Percentiles rank a stretch among this genome's conserved stretches.
Evolutionary conservation across 148 eudicot species (phyloP).

Genomic region (Rhododendron ovatum): DNA sequence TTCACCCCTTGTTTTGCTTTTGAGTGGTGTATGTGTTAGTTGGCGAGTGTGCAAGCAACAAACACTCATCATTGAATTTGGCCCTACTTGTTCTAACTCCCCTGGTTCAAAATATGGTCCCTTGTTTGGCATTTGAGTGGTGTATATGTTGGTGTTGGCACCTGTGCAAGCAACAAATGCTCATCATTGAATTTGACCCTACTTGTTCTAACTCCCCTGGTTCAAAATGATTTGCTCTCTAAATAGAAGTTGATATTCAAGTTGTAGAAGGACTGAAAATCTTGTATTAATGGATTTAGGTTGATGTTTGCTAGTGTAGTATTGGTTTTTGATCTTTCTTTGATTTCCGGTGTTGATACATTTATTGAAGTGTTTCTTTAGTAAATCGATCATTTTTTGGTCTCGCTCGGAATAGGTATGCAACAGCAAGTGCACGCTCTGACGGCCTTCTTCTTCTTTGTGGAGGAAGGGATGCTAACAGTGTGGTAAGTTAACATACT

Average conservation of each 20-base stretch:
- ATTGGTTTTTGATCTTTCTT: not conserved
- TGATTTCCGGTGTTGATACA: not conserved
- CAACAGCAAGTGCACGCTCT: conserved; percentile 99
- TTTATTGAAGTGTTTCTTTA: not conserved
- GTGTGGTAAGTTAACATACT: conserved; percentile 64
- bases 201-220: not conserved
- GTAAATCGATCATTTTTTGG: not conserved
- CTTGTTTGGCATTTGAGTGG: not conserved
- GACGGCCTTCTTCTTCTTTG: conserved; percentile 97
- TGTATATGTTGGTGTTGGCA: not conserved
- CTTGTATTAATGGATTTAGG: not conserved
- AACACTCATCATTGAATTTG: not conserved
- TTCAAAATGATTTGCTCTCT: not conserved
- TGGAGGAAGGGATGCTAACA: conserved; percentile 95
- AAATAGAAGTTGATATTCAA: conserved; percentile 3
- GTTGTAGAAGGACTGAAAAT: not conserved
- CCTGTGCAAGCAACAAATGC: not conserved
- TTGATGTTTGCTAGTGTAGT: not conserved
- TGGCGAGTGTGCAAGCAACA: not conserved
- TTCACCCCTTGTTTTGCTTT: not conserved
- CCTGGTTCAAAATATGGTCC: not conserved
- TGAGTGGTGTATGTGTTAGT: not conserved
- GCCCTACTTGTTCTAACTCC: not conserved
- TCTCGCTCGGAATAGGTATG: conserved; percentile 61
- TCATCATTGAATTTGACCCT: not conserved